Base-by-base conservation (phyloP, 169 alveolate genomes). In the Plasmodium gaboni region DNA sequence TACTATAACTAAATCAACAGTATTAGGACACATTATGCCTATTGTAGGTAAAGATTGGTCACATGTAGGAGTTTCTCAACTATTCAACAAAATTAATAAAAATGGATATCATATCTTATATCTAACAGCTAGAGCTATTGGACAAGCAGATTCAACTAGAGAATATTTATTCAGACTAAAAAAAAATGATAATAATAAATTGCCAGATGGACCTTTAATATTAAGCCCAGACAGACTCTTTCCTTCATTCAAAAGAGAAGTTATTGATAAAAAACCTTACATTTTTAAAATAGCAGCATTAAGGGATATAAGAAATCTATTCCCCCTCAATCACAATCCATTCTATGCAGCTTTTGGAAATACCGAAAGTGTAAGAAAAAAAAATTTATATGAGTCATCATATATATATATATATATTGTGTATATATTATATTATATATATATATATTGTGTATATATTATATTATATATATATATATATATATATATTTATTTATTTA, bases 321-420 rank as follows among this genome's bases (percentile, higher is more conserved):
- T 98, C 87, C 98, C 99, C 5, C 91, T 94, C 7, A 96, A 95
- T 53, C 91, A 92, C 59, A 92, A 96, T 76, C 99, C 99, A 13
- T 98, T 97, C 92, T 97, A 96, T 88, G 99, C 99, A 13, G 99
- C 99, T 6, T 98, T 98, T 95, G 99, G 99, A 15, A 98, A 98
- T 94, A 96, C 99, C 73, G 99, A 98, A 59, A 96, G 99, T 42
- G 97, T 95, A 93, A 12, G 93, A 28, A 55, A 15, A 38, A 0
- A 19, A 73, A 57, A 70, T 10, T 42, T 15, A 4, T 32, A 28
- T 46, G 8, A 12, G 19, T 57, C n/a, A 53, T 24, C 22, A 69
- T 51, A 76, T 48, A 44, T 67, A 28, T 42, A 13, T 60, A 53
- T 51, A 64, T 59, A 19, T 57, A 17, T 71, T 24, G 1, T 17